Evolutionary conservation across 2,329 filamentous ascomycete species (phyloP), one percentile per base, ranked within the genome.

Genomic region (Fusarium sulawesiense): DNA sequence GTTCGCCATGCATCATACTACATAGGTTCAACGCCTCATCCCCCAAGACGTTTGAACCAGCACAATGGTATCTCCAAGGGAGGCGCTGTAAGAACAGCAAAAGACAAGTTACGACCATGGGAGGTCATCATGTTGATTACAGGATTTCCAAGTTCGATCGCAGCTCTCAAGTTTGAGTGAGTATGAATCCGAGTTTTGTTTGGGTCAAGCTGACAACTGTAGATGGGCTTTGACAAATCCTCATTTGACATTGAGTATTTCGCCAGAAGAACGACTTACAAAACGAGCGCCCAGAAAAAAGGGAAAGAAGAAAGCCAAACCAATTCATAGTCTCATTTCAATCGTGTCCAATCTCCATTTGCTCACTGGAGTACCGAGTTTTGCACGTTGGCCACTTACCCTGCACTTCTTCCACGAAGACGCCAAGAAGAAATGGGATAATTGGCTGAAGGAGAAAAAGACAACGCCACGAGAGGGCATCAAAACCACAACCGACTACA

Each of bases 191-290:
- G 44, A 21, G 12, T 37, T 14, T 51, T 11, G 3, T 7, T 4
- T 41, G 7, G 44, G 42, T 41, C 59, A 54, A 14, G 29, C 50
- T 70, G 11, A 63, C 16, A 11, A 47, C 32, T 46, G 4, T 41
- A 95, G 93, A 84, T 98, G 95, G 95, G 94, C 95, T 41, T 91
- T 97, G 85, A 93, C 93, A 71, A 94, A 98, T 77, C 89, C 94
- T 3, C 92, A 96, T 76, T 79, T 91, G 34, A 94, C 94, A 7
- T 83, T 91, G 34, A 94, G 97, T 77, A 93, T 97, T 60, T 86
- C 91, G 14, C 80, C 85, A 14, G 84, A 86, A 32, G 85, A 88
- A 42, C 85, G 90, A n/a, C 83, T 92, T 37, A 83, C 86, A 3
- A 76, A 85, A 49, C 79, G 87, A 73, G 87, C 81, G 1, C 78